A percentile compares a stretch with the other conserved stretches of the same genome.
Evolutionary conservation across 2,329 filamentous ascomycete genomes (phyloP).

Genomic region (Colletotrichum higginsianum): DNA sequence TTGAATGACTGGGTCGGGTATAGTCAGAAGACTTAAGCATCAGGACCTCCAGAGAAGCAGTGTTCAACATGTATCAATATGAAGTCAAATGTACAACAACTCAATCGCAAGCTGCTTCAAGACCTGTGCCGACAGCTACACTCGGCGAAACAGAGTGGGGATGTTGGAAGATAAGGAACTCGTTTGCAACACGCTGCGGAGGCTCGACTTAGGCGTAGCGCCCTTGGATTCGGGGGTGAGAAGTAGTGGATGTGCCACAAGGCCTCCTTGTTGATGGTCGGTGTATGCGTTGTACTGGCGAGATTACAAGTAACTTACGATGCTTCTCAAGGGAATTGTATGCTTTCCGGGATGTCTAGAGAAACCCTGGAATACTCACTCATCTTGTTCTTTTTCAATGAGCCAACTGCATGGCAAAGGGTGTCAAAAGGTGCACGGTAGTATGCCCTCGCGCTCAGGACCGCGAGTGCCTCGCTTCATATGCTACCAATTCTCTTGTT

Average conservation of each 20-base stretch:
- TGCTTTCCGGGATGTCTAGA: background rate
- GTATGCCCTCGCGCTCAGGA: background rate
- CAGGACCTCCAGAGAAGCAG: constrained; percentile 9
- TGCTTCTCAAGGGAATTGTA: background rate
- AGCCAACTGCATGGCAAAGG: background rate
- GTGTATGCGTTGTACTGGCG: background rate
- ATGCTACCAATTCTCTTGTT: too few relatives aligned
- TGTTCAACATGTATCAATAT: constrained; percentile 39
- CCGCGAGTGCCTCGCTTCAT: background rate
- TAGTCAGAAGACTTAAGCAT: constrained; percentile 3
- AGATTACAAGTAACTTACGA: background rate
- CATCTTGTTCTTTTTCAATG: too few relatives aligned
- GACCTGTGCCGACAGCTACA: background rate
- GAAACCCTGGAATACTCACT: background rate
- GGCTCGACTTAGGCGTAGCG: background rate
- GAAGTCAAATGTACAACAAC: constrained; percentile 35
- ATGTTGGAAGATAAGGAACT: background rate
- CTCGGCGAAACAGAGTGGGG: background rate
- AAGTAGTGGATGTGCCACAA: background rate
- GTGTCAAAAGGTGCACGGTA: background rate
- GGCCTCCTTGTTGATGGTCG: background rate
- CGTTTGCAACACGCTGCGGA: too few relatives aligned
- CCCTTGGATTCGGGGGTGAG: background rate
- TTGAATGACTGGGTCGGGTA: background rate
- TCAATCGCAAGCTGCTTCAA: background rate